These are phyloP conservation scores for Sporobolomyces phaffii DNA, from an alignment of 768 basidiomycete genomes.

Conservation along the genomic window DNA sequence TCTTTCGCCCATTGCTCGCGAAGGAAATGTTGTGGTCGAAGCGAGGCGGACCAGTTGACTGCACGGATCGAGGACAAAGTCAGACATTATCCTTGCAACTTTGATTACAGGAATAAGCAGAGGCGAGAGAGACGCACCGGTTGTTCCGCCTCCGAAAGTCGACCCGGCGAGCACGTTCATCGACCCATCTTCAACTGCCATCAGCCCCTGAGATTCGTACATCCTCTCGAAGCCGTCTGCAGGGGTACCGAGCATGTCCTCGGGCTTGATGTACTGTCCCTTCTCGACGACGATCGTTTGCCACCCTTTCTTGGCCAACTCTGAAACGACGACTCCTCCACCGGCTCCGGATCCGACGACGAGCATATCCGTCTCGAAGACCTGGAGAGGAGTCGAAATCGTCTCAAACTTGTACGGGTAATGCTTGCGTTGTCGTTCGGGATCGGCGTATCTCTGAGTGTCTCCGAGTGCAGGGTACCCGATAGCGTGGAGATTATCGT, in stretches of 20 bases:
- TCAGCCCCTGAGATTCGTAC: constrained; percentile 38
- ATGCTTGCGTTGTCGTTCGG: constrained; percentile 8
- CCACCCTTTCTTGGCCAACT: constrained; percentile 35
- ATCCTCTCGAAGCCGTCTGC: constrained; percentile 19
- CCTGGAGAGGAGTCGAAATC: background rate
- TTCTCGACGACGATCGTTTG: constrained; percentile 40
- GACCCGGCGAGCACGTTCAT: constrained; percentile 41
- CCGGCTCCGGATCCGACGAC: constrained; percentile 41
- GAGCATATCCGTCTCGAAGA: constrained; percentile 39
- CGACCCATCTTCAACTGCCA: constrained; percentile 39
- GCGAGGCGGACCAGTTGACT: constrained; percentile 44
- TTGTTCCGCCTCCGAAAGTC: constrained; percentile 42
- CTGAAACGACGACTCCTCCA: constrained; percentile 38
- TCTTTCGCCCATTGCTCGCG: constrained; percentile 44
- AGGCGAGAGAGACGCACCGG: background rate
- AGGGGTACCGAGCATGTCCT: constrained; percentile 30
- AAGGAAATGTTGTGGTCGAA: constrained; percentile 42
- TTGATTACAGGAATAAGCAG: no score
- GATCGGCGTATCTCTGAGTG: constrained; percentile 11
- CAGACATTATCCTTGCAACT: no score
- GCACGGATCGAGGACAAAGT: background rate
- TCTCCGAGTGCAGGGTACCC: constrained; percentile 26
- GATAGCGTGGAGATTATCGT: constrained; percentile 14
- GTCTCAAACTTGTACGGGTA: constrained; percentile 23
- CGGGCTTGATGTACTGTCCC: constrained; percentile 37